These are phyloP conservation scores for Psilocybe mexicana DNA, from an alignment of 1,284 basidiomycete genomes.

Conservation along the genomic window DNA sequence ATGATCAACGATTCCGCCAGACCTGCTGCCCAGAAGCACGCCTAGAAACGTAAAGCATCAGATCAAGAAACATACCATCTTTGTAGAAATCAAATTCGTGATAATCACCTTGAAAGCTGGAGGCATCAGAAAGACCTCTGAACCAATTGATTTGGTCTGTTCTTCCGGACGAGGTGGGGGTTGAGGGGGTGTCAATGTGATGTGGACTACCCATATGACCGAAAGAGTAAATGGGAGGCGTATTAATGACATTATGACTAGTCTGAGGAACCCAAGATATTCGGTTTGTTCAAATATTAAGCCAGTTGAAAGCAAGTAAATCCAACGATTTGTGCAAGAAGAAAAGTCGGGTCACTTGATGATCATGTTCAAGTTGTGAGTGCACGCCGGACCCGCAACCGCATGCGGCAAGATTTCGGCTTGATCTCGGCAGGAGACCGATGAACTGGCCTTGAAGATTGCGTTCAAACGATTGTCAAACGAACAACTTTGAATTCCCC, in stretches of 20 bases:
- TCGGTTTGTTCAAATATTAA: too few species aligned
- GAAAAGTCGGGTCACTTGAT: too few species aligned
- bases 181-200: slow-evolving; percentile 17
- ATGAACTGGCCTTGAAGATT: too few species aligned
- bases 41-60: neutral
- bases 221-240: slow-evolving; percentile 19
- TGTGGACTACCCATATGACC: slow-evolving; percentile 19
- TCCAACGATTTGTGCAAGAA: too few species aligned
- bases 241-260: slow-evolving; percentile 9
- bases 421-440: too few species aligned
- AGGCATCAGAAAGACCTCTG: slow-evolving; percentile 17
- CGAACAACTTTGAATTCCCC: too few species aligned
- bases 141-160: slow-evolving; percentile 14
- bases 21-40: slow-evolving; percentile 4
- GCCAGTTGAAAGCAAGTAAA: too few species aligned
- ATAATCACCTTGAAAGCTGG: slow-evolving; percentile 8
- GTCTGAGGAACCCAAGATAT: too few species aligned
- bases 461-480: too few species aligned
- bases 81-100: neutral
- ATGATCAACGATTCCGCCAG: slow-evolving; percentile 1
- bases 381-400: too few species aligned
- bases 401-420: too few species aligned
- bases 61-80: neutral
- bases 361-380: too few species aligned
- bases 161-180: slow-evolving; percentile 14